Conservation (phyloP, 257 asterid species). For the Voacanga thouarsii region DNA sequence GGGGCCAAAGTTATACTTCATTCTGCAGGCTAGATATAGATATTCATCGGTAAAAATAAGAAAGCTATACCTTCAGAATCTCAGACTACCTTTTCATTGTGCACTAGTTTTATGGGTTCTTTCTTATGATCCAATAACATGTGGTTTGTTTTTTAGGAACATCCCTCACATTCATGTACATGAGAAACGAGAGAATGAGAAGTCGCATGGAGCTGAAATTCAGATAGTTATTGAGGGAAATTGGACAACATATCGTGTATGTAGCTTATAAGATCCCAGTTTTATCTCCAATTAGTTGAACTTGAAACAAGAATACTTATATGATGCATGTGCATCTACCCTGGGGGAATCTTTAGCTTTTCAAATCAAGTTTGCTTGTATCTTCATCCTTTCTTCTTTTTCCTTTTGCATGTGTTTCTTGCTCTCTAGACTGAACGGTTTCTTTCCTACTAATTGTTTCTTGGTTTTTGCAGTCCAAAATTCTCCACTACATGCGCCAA, state of each 20-base stretch:
- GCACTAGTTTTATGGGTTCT: slow-evolving; percentile 8
- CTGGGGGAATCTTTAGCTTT: neutral
- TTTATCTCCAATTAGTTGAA: neutral
- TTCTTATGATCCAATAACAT: slow-evolving; percentile 14
- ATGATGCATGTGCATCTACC: neutral
- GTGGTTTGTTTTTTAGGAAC: slow-evolving; percentile 45
- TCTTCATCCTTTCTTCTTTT: slow-evolving; percentile 3
- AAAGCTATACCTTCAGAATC: slow-evolving; percentile 15
- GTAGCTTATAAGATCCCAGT: slow-evolving; percentile 8
- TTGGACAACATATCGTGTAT: slow-evolving; percentile 94
- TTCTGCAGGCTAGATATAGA: slow-evolving; percentile 91
- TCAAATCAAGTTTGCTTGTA: neutral
- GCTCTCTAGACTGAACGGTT: neutral
- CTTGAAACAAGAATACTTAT: slow-evolving; percentile 1
- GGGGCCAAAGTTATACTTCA: slow-evolving; percentile 62
- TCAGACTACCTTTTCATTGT: slow-evolving; percentile 12
- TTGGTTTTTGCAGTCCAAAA: slow-evolving; percentile 66
- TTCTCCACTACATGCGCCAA: slow-evolving; percentile 92
- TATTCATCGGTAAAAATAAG: slow-evolving; percentile 50
- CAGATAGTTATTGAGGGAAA: slow-evolving; percentile 91
- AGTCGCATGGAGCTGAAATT: slow-evolving; percentile 93
- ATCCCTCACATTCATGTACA: slow-evolving; percentile 86
- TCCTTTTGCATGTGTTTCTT: neutral
- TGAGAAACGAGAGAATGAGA: slow-evolving; percentile 57
- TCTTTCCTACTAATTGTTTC: slow-evolving; percentile 14